phyloP scores from a whole-genome alignment of 108 stramenopile species.

The Cyclostephanos invisitatus region DNA sequence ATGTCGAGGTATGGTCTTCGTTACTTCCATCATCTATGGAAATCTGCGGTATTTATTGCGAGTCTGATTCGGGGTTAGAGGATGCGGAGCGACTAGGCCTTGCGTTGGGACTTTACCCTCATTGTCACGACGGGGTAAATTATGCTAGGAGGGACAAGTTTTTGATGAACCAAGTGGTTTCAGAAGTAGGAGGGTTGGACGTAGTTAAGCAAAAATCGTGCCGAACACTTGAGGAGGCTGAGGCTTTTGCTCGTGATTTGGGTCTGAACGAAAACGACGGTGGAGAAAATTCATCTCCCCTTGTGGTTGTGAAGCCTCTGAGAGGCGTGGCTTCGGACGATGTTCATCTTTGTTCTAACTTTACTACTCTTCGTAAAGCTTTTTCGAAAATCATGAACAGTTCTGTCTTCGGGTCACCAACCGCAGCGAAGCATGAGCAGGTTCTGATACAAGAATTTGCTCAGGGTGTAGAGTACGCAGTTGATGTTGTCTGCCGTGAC shows the following conservation, averaged over 20 bases:
- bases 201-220: constrained; percentile 84
- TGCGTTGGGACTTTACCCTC: constrained; percentile 52
- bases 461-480: constrained; percentile 86
- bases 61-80: constrained; percentile 79
- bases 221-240: constrained; percentile 62
- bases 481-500: constrained; percentile 87
- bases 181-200: constrained; percentile 52
- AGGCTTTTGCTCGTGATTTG: constrained; percentile 61
- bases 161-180: constrained; percentile 63
- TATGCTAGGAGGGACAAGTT: constrained; percentile 76
- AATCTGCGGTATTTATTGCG: constrained; percentile 70
- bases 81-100: constrained; percentile 75
- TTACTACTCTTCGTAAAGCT: constrained; percentile 65
- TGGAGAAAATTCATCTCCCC: constrained; percentile 5
- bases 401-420: constrained; percentile 79
- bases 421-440: constrained; percentile 68
- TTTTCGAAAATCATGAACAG: constrained; percentile 76
- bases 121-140: constrained; percentile 64
- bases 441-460: constrained; percentile 84
- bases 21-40: constrained; percentile 39
- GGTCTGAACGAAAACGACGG: constrained; percentile 30
- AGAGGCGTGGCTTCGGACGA: constrained; percentile 92
- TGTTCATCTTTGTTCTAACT: constrained; percentile 80
- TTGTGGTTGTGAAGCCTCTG: constrained; percentile 84
- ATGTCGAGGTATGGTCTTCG: constrained; percentile 51